These are phyloP conservation scores for Candida pseudoglaebosa DNA, from an alignment of 805 yeast genomes.

Conservation along the genomic window DNA sequence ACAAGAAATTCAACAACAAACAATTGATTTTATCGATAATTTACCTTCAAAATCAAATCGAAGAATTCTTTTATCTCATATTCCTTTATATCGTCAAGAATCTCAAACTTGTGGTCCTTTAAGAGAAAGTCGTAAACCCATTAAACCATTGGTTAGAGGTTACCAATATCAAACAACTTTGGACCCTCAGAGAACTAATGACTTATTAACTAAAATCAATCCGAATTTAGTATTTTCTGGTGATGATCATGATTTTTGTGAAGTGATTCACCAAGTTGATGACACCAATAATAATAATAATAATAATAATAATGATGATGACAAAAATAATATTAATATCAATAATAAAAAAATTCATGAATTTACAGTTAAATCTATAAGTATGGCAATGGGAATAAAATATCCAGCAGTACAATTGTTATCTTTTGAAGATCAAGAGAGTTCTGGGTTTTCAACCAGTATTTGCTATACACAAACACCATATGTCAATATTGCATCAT, in stretches of 20 bases:
- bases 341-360: conserved; percentile 21
- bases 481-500: conserved; percentile 36
- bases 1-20: conserved; percentile 42
- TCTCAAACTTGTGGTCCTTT: conserved; percentile 64
- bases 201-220: conserved; percentile 51
- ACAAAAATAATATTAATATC: conserved; percentile 8
- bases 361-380: conserved; percentile 36
- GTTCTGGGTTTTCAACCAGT: conserved; percentile 22
- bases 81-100: conserved; percentile 76
- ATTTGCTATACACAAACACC: conserved; percentile 47
- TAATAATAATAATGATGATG: no score
- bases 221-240: conserved; percentile 82
- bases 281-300: no score
- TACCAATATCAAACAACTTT: conserved; percentile 85
- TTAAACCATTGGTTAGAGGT: conserved; percentile 59
- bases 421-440: conserved; percentile 15
- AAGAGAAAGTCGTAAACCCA: conserved; percentile 57
- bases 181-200: conserved; percentile 51
- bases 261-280: conserved; percentile 67
- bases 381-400: conserved; percentile 39
- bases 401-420: conserved; percentile 41
- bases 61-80: conserved; percentile 74
- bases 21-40: conserved; percentile 50
- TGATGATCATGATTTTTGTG: conserved; percentile 97
- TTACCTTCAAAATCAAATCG: conserved; percentile 35